Percentiles rank a stretch among this genome's conserved stretches.
phyloP scores from a whole-genome alignment of 2,329 filamentous ascomycete genomes.

The Curvularia spicifera region DNA sequence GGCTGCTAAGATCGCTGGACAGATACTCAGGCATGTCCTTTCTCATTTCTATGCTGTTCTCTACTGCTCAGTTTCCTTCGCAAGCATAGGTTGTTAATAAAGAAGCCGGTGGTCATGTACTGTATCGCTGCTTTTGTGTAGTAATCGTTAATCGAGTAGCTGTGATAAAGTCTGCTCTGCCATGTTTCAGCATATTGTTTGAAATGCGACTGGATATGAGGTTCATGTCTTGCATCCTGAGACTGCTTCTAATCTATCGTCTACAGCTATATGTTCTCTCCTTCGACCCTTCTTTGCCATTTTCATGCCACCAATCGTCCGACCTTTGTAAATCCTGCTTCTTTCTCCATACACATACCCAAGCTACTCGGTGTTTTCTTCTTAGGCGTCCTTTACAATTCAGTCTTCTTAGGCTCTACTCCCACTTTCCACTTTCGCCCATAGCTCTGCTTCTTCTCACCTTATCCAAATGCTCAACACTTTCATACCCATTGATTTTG shows the following conservation, averaged over 20 bases:
- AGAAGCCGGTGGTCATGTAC: conserved; percentile 28
- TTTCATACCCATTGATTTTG: conserved; percentile 63
- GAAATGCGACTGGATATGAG: not conserved
- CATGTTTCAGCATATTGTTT: not conserved
- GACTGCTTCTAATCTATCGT: not conserved
- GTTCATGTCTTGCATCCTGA: not conserved
- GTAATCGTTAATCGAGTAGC: conserved; percentile 24
- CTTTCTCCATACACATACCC: not conserved
- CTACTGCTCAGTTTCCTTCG: conserved; percentile 22
- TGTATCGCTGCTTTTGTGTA: conserved; percentile 22
- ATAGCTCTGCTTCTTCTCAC: conserved; percentile 27
- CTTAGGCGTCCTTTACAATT: not conserved
- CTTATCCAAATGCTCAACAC: conserved; percentile 30
- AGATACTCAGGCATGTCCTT: conserved; percentile 21
- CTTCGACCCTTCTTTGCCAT: not conserved
- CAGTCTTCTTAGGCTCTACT: conserved; percentile 10
- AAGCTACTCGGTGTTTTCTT: not conserved
- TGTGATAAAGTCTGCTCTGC: conserved; percentile 17
- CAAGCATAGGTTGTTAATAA: conserved; percentile 26
- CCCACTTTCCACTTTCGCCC: conserved; percentile 27
- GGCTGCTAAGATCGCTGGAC: conserved; percentile 16
- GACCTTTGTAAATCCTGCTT: not conserved
- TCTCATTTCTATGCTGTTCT: conserved; percentile 18
- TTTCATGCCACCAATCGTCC: not conserved
- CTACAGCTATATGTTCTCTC: not conserved